Base-by-base conservation (phyloP, 108 stramenopile genomes). In the Nannochloropsis granulata region DNA sequence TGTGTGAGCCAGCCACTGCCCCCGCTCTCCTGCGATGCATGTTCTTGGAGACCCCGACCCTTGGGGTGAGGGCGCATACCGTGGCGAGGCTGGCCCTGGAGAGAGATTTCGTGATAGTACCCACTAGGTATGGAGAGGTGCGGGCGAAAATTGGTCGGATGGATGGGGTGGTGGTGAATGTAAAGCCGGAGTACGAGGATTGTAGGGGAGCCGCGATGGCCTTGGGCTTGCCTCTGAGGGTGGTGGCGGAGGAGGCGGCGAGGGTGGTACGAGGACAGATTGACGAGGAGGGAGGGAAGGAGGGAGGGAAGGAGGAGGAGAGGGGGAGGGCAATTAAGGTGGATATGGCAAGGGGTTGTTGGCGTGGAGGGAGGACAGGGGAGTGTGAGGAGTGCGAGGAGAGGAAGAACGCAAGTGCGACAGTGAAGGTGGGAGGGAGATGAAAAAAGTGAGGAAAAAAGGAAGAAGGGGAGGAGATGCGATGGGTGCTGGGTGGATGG, bases 161-260 rank as follows among this genome's bases (percentile, higher is more conserved):
- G 80, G 89, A 86, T 26, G 89, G 92, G 56, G 90, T 92, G 43
- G 80, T 92, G 45, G 92, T 94, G 25, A 91, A 92, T 16, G 83
- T 91, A 24, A 96, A 97, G 84, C 93, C 96, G 24, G 96, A 97
- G 85, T 96, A 93, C 87, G 96, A 96, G 82, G 93, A 97, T 44
- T 97, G 96, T 84, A 89, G 91, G 84, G 83, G 81, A 13, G 91
- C 95, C 44, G 88, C 94, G 21, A 81, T 84, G 34, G 92, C 90
- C 44, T 88, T 88, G 11, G 93, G 92, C 21, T 82, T 93, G 24
- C 93, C 94, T 13, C 80, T 96, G 78, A 88, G 92, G 82, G 85
- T 81, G 19, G 91, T 96, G 24, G 84, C 45, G 23, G 88, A 88
- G 25, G 85, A 84, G 21, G 88, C 88, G 34, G 45, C 81, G 16